Conservation (phyloP, 1,139 yeast species). For the Nadsonia starkeyi-henricii region DNA sequence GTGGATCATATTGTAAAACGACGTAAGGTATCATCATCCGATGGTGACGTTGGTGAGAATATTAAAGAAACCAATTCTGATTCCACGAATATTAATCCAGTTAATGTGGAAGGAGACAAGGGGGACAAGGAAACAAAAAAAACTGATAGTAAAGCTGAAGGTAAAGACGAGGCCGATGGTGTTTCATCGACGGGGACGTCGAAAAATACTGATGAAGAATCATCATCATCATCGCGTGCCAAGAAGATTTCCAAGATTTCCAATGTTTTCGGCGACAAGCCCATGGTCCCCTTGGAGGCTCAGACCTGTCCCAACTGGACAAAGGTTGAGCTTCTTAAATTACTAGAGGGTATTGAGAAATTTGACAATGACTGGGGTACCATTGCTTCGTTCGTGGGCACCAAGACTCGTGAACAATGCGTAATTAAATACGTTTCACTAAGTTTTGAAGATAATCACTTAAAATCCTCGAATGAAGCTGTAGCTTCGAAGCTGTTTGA, state of each 20-base stretch:
- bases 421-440: slow-evolving; percentile 63
- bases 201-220: not conserved
- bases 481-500: slow-evolving; percentile 14
- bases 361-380: slow-evolving; percentile 57
- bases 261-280: not conserved
- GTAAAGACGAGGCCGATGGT: not conserved
- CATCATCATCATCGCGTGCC: not conserved
- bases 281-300: not conserved
- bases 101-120: slow-evolving; percentile 6
- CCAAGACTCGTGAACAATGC: slow-evolving; percentile 68
- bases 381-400: slow-evolving; percentile 51
- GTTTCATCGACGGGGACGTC: too few relatives aligned
- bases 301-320: slow-evolving; percentile 38
- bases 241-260: not conserved
- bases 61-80: slow-evolving; percentile 54
- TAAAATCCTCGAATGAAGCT: slow-evolving; percentile 19
- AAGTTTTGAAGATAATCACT: slow-evolving; percentile 54
- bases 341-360: slow-evolving; percentile 40
- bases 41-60: slow-evolving; percentile 12
- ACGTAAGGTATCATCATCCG: slow-evolving; percentile 45
- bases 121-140: too few relatives aligned
- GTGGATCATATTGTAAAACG: slow-evolving; percentile 28
- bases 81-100: too few relatives aligned
- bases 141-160: not conserved
- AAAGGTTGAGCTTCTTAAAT: slow-evolving; percentile 39